Evolutionary conservation across 2,329 filamentous ascomycete species (phyloP), one percentile per base, ranked within the genome.

Genomic region (Fusarium ambrosium): DNA sequence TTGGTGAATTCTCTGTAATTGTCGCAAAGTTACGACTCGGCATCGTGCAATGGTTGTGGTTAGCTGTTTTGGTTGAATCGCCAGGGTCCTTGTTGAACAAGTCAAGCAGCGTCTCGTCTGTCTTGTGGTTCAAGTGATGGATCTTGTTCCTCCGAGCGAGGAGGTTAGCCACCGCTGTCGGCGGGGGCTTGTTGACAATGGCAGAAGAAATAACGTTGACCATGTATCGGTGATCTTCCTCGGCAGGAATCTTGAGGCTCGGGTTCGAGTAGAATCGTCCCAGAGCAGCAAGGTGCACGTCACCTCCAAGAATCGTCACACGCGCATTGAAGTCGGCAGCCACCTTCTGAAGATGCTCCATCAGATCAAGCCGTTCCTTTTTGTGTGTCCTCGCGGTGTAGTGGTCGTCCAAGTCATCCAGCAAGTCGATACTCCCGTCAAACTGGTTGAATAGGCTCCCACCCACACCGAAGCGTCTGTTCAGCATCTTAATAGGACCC

Each of bases 251-350:
- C 63, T 92, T 89, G 53, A 97, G 88, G 77, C 92, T 92, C 9
- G 95, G 94, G 79, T 97, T 97, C 18, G 94, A 95, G 86, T 97
- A 98, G 86, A 99, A 98, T 70, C 97, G 94, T 0, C 97, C 97
- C 29, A 98, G 88, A 14, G 95, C 97, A 32, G 94, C 95, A 43
- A 98, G 86, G 82, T 98, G 96, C 51, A 98, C 97, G 80, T 98
- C 97, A 29, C 97, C 97, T 76, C 96, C 94, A 5, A 99, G 88
- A 72, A 99, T 97, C 5, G 95, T 98, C 64, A 98, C 89, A 63
- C 97, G 93, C 20, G 97, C 91, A 3, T 95, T 97, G 81, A 95
- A 97, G 77, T 95, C 93, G 4, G 93, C 92, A 36, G 95, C 93
- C 56, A 98, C 88, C 43, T 91, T 89, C 83, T 99, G 97, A 43